Percentiles rank a stretch among this genome's conserved stretches.
Evolutionary conservation across 495 filamentous ascomycete species (phyloP).

Genomic region (Podospora bellae-mahoneyi): DNA sequence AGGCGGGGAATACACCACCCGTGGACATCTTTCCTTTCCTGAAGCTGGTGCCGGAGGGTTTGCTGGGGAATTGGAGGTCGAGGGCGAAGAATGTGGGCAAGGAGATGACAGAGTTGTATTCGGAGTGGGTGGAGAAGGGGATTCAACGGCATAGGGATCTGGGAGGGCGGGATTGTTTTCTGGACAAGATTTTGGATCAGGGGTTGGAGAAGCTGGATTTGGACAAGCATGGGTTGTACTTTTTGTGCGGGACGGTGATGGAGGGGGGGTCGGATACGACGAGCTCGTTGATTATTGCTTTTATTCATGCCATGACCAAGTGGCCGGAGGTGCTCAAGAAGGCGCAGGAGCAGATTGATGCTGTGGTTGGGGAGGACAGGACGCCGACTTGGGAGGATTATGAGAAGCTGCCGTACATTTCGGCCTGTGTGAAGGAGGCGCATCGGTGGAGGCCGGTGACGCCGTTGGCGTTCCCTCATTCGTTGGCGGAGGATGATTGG

Average conservation of each 20-base stretch:
- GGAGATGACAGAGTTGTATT: slow-evolving; percentile 44
- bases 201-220: slow-evolving; percentile 38
- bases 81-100: slow-evolving; percentile 37
- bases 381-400: slow-evolving; percentile 39
- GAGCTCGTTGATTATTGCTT: slow-evolving; percentile 32
- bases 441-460: slow-evolving; percentile 38
- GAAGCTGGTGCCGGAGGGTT: slow-evolving; percentile 40
- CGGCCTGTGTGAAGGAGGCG: slow-evolving; percentile 39
- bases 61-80: slow-evolving; percentile 41
- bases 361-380: slow-evolving; percentile 33
- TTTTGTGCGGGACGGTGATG: slow-evolving; percentile 39
- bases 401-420: slow-evolving; percentile 41
- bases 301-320: slow-evolving; percentile 46
- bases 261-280: slow-evolving; percentile 52
- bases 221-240: slow-evolving; percentile 36
- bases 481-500: slow-evolving; percentile 34
- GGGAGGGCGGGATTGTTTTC: slow-evolving; percentile 32
- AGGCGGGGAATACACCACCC: slow-evolving; percentile 50
- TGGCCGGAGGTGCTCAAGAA: slow-evolving; percentile 38
- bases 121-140: slow-evolving; percentile 23
- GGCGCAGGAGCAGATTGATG: slow-evolving; percentile 29
- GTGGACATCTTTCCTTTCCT: slow-evolving; percentile 49
- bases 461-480: slow-evolving; percentile 36
- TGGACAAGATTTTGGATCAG: slow-evolving; percentile 46
- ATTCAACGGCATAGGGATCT: slow-evolving; percentile 18